Evolutionary conservation across 768 basidiomycete species (phyloP).

Genomic region (Tylopilus plumbeoviolaceoides): DNA sequence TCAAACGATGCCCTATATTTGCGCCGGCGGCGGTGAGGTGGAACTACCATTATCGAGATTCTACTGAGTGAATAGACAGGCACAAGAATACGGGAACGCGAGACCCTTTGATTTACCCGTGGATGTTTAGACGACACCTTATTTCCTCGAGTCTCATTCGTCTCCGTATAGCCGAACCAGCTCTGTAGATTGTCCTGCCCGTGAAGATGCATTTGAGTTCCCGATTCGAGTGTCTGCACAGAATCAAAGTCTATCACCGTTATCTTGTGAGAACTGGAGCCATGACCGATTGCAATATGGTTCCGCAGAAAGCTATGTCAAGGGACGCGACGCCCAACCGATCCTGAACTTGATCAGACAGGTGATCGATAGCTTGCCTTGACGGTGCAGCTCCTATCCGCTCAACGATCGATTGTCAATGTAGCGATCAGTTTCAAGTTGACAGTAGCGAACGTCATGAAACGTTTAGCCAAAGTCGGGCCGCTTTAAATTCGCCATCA

Average conservation of each 20-base stretch:
- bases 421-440: constrained; percentile 9
- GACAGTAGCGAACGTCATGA: neutral
- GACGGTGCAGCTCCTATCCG: neutral
- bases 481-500: neutral
- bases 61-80: neutral
- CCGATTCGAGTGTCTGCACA: neutral
- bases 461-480: neutral
- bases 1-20: neutral
- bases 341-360: neutral
- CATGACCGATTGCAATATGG: neutral
- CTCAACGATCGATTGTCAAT: neutral
- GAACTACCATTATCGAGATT: neutral
- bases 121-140: neutral
- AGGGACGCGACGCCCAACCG: neutral
- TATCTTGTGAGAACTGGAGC: neutral
- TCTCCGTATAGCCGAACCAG: constrained; percentile 2
- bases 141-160: neutral
- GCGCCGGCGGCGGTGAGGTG: constrained; percentile 1
- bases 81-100: constrained; percentile 1
- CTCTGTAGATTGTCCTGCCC: neutral
- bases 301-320: neutral
- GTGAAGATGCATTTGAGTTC: neutral
- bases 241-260: neutral
- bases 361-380: too few relatives aligned
- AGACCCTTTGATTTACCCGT: neutral